Percentiles rank a stretch among this genome's conserved stretches.
Evolutionary conservation across 2,329 filamentous ascomycete genomes (phyloP).

Genomic region (Bipolaris zeicola): DNA sequence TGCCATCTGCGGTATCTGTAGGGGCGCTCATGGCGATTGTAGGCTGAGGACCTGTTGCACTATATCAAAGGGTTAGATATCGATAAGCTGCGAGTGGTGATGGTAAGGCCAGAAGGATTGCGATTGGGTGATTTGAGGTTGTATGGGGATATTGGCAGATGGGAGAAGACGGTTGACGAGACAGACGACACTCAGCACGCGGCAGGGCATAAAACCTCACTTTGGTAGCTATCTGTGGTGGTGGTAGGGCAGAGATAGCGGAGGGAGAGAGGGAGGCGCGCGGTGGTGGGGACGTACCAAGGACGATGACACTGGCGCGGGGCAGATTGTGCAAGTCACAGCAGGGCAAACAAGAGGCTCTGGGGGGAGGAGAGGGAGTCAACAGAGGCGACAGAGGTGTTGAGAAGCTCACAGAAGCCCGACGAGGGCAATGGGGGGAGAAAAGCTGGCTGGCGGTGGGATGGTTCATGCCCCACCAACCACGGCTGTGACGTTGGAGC

Average conservation of each 20-base stretch:
- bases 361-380: neutral
- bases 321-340: neutral
- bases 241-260: neutral
- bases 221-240: neutral
- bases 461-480: slow-evolving; percentile 20
- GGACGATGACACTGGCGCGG: slow-evolving; percentile 10
- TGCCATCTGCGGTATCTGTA: slow-evolving; percentile 30
- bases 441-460: slow-evolving; percentile 23
- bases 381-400: neutral
- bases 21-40: slow-evolving; percentile 34
- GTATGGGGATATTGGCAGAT: slow-evolving; percentile 9
- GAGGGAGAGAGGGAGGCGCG: slow-evolving; percentile 14
- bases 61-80: slow-evolving; percentile 27
- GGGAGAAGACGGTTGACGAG: slow-evolving; percentile 6
- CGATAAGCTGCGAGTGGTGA: slow-evolving; percentile 8
- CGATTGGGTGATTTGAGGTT: neutral
- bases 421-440: slow-evolving; percentile 17
- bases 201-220: slow-evolving; percentile 11
- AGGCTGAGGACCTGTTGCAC: slow-evolving; percentile 23
- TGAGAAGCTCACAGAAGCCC: slow-evolving; percentile 8
- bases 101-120: slow-evolving; percentile 7
- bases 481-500: slow-evolving; percentile 16
- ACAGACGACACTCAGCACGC: slow-evolving; percentile 1
- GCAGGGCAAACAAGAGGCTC: neutral
- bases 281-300: slow-evolving; percentile 5